These are phyloP conservation scores for Adansonia grandidieri DNA, from an alignment of 441 rosid genomes.

Conservation along the genomic window DNA sequence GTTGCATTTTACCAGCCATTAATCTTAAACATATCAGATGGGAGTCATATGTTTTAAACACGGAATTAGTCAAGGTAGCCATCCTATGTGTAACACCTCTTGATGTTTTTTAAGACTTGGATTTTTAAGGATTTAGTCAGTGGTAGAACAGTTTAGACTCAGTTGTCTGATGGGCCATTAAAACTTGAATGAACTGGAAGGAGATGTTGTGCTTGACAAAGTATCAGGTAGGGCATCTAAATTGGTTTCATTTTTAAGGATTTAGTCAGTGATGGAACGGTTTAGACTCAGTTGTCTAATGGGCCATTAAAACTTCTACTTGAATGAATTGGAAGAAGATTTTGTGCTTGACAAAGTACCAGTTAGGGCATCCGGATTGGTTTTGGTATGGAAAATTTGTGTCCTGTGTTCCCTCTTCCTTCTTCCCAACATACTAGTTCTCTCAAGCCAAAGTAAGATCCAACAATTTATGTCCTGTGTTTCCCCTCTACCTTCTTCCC, in stretches of 20 bases:
- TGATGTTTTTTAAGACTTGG: not conserved
- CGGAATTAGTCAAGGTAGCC: too few species aligned
- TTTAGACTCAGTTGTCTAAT: too few species aligned
- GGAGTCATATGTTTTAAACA: not conserved
- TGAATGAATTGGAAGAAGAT: not conserved
- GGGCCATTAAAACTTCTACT: too few species aligned
- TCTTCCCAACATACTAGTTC: not conserved
- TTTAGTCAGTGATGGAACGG: too few species aligned
- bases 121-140: too few species aligned
- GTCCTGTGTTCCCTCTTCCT: not conserved
- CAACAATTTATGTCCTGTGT: not conserved
- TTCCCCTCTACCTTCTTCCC: not conserved
- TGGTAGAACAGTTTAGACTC: too few species aligned
- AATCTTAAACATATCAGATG: not conserved
- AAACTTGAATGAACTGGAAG: not conserved
- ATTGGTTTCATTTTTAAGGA: not conserved
- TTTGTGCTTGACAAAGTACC: conserved; percentile 5
- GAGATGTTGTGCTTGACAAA: conserved; percentile 12
- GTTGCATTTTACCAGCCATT: not conserved
- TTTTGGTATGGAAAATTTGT: not conserved
- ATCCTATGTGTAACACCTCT: not conserved
- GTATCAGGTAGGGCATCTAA: not conserved
- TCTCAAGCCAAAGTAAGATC: not conserved
- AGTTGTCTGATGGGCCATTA: too few species aligned
- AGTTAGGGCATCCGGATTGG: not conserved